A percentile compares a stretch with the other conserved stretches of the same genome.
Conservation (phyloP, 2,329 filamentous ascomycete genomes). For the Orbilia oligospora region DNA sequence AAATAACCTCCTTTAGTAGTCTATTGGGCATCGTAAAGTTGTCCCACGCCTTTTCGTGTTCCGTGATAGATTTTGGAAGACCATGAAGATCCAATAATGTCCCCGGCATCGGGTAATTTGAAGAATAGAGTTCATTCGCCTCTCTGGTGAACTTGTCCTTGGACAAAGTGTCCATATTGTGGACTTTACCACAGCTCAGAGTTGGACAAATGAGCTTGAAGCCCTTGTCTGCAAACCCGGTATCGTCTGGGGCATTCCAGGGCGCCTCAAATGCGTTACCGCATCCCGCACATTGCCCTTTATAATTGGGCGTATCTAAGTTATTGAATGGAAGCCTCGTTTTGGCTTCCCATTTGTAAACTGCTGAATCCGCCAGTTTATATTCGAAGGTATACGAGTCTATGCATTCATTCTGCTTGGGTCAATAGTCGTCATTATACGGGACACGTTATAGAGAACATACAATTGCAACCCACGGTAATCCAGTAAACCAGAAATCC, state of each 20-base stretch:
- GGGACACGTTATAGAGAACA: constrained; percentile 67
- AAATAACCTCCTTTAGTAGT: constrained; percentile 71
- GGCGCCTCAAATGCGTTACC: constrained; percentile 62
- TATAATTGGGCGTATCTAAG: constrained; percentile 49
- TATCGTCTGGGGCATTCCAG: constrained; percentile 68
- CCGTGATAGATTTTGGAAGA: constrained; percentile 67
- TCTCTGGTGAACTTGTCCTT: constrained; percentile 76
- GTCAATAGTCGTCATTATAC: constrained; percentile 70
- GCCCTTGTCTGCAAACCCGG: constrained; percentile 75
- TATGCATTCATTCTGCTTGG: constrained; percentile 69
- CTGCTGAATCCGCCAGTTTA: constrained; percentile 56
- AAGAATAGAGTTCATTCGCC: constrained; percentile 69
- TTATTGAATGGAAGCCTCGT: constrained; percentile 44
- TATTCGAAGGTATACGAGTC: constrained; percentile 61
- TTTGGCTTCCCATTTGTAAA: constrained; percentile 56
- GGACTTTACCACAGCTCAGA: constrained; percentile 68
- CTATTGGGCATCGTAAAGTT: constrained; percentile 73
- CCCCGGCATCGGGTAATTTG: constrained; percentile 75
- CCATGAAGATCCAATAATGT: constrained; percentile 75
- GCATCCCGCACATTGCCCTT: constrained; percentile 44
- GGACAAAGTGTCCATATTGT: constrained; percentile 75
- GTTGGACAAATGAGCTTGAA: constrained; percentile 71
- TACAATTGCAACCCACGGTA: constrained; percentile 76
- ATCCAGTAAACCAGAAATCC: constrained; percentile 74
- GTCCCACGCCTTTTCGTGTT: constrained; percentile 61